phyloP scores from a whole-genome alignment of 495 filamentous ascomycete genomes.

The Cercophora samala region DNA sequence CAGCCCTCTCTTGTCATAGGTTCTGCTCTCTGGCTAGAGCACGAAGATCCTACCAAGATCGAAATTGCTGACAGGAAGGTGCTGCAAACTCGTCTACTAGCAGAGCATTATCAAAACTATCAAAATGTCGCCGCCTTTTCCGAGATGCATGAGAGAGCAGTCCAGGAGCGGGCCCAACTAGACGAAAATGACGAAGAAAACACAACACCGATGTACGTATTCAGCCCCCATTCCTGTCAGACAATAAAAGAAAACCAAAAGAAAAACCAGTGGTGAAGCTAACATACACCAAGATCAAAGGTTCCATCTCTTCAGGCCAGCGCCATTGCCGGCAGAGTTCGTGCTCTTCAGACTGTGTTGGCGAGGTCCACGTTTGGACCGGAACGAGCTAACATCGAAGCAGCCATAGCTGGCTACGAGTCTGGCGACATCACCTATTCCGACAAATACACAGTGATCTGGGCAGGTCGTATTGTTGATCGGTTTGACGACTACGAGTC shows the following conservation, averaged over 20 bases:
- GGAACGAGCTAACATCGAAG: constrained; percentile 43
- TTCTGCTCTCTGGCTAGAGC: constrained; percentile 25
- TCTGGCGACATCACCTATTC: constrained; percentile 42
- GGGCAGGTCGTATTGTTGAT: constrained; percentile 46
- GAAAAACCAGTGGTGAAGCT: not conserved
- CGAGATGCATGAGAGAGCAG: constrained; percentile 30
- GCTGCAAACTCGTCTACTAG: constrained; percentile 34
- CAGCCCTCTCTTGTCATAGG: constrained; percentile 26
- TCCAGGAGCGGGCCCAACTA: constrained; percentile 34
- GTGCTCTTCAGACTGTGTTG: constrained; percentile 32
- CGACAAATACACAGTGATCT: constrained; percentile 43
- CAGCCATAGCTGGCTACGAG: constrained; percentile 43
- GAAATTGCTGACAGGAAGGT: constrained; percentile 41
- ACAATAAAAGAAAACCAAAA: not conserved
- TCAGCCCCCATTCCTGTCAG: not conserved
- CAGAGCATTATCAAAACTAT: constrained; percentile 25
- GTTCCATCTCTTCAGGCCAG: constrained; percentile 22
- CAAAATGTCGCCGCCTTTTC: constrained; percentile 27
- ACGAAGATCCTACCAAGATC: constrained; percentile 41
- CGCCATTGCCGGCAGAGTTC: constrained; percentile 34
- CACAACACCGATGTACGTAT: constrained; percentile 36
- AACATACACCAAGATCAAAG: constrained; percentile 22
- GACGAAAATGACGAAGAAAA: constrained; percentile 40
- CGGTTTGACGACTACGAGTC: constrained; percentile 35
- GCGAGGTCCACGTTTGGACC: constrained; percentile 35